Evolutionary conservation across 1,284 basidiomycete species (phyloP).

Genomic region (Anthracocystis setariae): DNA sequence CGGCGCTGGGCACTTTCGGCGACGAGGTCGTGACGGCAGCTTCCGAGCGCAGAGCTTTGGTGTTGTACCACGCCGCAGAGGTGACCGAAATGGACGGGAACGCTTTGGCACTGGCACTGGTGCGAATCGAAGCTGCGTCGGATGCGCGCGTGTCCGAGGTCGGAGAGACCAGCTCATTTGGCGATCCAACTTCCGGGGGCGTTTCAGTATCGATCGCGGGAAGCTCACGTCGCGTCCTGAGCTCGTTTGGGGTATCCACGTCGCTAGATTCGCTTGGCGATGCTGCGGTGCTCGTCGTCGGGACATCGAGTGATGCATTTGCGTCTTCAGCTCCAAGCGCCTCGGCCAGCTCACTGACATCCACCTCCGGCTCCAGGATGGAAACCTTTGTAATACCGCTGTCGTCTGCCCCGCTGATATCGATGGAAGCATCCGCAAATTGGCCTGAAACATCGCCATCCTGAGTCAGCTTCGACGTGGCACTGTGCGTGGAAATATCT

Average conservation of each 20-base stretch:
- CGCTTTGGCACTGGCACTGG: constrained; percentile 41
- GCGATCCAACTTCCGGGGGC: background rate
- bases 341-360: constrained; percentile 39
- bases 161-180: background rate
- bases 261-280: background rate
- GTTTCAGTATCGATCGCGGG: background rate
- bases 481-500: background rate
- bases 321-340: constrained; percentile 20
- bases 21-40: constrained; percentile 13
- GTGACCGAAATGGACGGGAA: constrained; percentile 54
- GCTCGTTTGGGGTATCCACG: background rate
- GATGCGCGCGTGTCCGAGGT: background rate
- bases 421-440: constrained; percentile 36
- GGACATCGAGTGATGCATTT: background rate
- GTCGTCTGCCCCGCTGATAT: constrained; percentile 20
- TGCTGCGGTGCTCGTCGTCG: background rate
- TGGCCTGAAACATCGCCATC: constrained; percentile 23
- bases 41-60: constrained; percentile 31
- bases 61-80: constrained; percentile 54
- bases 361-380: constrained; percentile 43
- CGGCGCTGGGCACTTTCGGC: constrained; percentile 16
- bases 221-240: background rate
- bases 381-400: constrained; percentile 42
- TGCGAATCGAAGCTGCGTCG: constrained; percentile 29
- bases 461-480: constrained; percentile 1